Evolutionary conservation across 352 stramenopile species (phyloP).

Genomic region (Phytophthora megakarya): DNA sequence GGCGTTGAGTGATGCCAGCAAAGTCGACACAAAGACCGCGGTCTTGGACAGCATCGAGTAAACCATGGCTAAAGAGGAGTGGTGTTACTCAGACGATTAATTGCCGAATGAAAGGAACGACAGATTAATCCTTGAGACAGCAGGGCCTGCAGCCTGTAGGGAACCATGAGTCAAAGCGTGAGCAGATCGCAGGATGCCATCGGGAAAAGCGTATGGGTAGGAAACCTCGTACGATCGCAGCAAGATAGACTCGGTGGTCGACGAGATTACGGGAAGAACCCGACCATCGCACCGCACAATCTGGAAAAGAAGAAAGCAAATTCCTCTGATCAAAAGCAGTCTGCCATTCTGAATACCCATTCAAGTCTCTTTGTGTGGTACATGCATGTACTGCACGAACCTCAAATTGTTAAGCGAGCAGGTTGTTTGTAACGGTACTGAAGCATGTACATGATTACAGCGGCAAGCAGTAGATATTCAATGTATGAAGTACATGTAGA

Average conservation of each 20-base stretch:
- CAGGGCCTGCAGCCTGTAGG: too few relatives aligned
- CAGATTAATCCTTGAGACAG: constrained; percentile 10
- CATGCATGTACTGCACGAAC: too few relatives aligned
- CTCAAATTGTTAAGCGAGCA: neutral
- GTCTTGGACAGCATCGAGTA: constrained; percentile 28
- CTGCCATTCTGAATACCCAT: too few relatives aligned
- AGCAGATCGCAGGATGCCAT: constrained; percentile 28
- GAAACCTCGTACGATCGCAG: constrained; percentile 15
- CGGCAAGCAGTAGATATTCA: neutral
- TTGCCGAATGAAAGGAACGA: constrained; percentile 10
- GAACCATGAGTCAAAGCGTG: constrained; percentile 5
- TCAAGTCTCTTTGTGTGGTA: neutral
- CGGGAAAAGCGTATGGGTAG: constrained; percentile 11
- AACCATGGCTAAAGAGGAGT: constrained; percentile 14
- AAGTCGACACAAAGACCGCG: constrained; percentile 15
- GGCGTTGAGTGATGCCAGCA: constrained; percentile 17
- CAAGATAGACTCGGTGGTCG: neutral
- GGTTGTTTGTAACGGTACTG: neutral
- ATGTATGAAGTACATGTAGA: too few relatives aligned
- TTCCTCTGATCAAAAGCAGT: neutral
- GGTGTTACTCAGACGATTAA: constrained; percentile 13
- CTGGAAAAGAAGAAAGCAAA: neutral
- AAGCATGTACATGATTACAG: neutral
- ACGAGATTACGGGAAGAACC: neutral
- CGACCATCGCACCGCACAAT: neutral